These are phyloP conservation scores for Sclerotinia borealis DNA, from an alignment of 2,329 filamentous ascomycete species.

Conservation along the genomic window DNA sequence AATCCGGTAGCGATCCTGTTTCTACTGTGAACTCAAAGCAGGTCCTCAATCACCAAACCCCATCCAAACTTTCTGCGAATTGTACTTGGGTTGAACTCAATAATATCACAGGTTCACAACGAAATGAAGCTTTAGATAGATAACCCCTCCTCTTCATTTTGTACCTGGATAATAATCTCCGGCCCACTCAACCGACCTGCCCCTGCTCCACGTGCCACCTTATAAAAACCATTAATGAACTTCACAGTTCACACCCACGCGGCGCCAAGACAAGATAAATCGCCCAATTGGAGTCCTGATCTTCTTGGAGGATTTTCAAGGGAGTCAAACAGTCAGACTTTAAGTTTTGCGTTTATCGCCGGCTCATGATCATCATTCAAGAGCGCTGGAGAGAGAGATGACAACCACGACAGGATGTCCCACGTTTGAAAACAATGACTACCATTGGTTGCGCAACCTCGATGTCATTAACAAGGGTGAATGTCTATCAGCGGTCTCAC, in stretches of 20 bases:
- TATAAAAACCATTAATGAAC: neutral
- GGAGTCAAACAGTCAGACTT: neutral
- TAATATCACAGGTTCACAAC: neutral
- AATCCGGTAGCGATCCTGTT: neutral
- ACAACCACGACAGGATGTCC: neutral
- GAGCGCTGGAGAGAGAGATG: neutral
- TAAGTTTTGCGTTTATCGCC: neutral
- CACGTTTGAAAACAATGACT: neutral
- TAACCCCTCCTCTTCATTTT: neutral
- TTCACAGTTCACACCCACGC: neutral
- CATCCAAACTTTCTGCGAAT: no score
- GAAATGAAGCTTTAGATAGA: neutral
- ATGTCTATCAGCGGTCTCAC: neutral
- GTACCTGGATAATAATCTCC: slow-evolving; percentile 6
- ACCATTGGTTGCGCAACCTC: neutral
- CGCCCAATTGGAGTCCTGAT: neutral
- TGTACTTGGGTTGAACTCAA: neutral
- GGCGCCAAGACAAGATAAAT: neutral
- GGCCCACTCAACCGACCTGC: neutral
- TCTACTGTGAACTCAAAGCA: neutral
- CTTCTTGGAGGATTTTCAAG: neutral
- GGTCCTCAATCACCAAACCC: neutral
- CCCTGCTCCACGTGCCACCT: neutral
- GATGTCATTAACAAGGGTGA: neutral
- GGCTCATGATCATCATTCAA: neutral